Percentiles rank a stretch among this genome's conserved stretches.
phyloP scores from a whole-genome alignment of 305 asterid genomes.

The Plantago coronopus region DNA sequence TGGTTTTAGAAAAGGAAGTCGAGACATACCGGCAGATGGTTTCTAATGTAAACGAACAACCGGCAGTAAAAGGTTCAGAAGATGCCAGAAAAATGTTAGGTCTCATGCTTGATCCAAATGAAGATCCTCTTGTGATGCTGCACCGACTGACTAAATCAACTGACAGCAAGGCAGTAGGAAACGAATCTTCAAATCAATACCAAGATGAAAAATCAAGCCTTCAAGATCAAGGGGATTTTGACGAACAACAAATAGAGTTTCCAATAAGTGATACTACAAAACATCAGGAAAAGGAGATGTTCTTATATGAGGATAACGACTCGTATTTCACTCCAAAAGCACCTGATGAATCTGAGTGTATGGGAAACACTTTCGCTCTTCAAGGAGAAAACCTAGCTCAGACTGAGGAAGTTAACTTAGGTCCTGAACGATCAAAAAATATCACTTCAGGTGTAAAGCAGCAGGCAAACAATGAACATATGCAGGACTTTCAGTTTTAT shows the following conservation, averaged over 20 bases:
- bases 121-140: conserved; percentile 43
- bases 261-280: conserved; percentile 27
- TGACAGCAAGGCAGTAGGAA: conserved; percentile 33
- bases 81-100: conserved; percentile 17
- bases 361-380: conserved; percentile 19
- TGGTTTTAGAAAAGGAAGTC: conserved; percentile 68
- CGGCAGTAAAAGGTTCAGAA: conserved; percentile 22
- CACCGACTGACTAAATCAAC: conserved; percentile 35
- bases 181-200: conserved; percentile 22
- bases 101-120: conserved; percentile 32
- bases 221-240: conserved; percentile 23
- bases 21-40: conserved; percentile 56
- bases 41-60: conserved; percentile 35
- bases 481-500: conserved; percentile 27
- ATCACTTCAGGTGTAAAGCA: conserved; percentile 27
- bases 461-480: conserved; percentile 23
- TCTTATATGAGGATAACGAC: conserved; percentile 28
- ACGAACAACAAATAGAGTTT: conserved; percentile 10
- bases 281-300: conserved; percentile 54
- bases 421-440: conserved; percentile 23
- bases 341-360: conserved; percentile 25
- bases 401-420: conserved; percentile 26
- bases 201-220: conserved; percentile 22
- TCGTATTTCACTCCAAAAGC: conserved; percentile 19
- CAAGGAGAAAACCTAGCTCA: conserved; percentile 22